These are phyloP conservation scores for Cantharellus anzutake DNA, from an alignment of 768 basidiomycete species.

Conservation along the genomic window DNA sequence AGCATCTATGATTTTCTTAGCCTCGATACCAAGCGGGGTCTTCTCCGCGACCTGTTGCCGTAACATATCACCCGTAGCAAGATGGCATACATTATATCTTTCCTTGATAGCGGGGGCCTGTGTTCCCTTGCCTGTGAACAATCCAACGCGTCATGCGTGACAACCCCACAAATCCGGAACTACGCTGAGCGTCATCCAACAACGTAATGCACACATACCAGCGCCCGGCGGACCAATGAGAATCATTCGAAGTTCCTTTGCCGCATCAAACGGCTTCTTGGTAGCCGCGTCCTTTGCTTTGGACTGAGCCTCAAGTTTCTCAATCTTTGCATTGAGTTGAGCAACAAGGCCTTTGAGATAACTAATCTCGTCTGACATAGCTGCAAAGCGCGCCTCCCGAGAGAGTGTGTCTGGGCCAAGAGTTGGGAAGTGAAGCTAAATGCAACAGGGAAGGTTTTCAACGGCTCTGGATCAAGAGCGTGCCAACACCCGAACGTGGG, in stretches of 20 bases:
- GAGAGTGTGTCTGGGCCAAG: background rate
- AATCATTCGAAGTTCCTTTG: slow-evolving; percentile 71
- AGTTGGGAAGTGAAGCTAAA: background rate
- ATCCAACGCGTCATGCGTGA: background rate
- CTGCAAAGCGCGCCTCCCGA: slow-evolving; percentile 5
- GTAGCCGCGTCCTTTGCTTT: slow-evolving; percentile 11
- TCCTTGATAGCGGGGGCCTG: slow-evolving; percentile 88
- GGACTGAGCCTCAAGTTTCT: slow-evolving; percentile 39
- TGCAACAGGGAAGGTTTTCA: background rate
- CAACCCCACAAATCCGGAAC: background rate
- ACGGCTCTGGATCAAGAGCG: too few species aligned
- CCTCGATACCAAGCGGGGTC: slow-evolving; percentile 73
- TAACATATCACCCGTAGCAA: slow-evolving; percentile 98
- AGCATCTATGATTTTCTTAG: slow-evolving; percentile 95
- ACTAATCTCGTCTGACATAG: slow-evolving; percentile 48
- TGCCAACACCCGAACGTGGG: too few species aligned
- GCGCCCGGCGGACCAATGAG: slow-evolving; percentile 94
- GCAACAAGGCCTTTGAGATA: slow-evolving; percentile 85
- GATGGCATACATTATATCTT: slow-evolving; percentile 90
- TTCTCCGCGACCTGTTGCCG: slow-evolving; percentile 80
- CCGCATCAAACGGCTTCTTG: slow-evolving; percentile 32
- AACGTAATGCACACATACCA: slow-evolving; percentile 27
- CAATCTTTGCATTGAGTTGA: slow-evolving; percentile 84
- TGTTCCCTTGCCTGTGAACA: slow-evolving; percentile 75
- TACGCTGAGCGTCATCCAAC: background rate